These are phyloP conservation scores for Alternaria dauci DNA, from an alignment of 2,329 filamentous ascomycete genomes.

Conservation along the genomic window DNA sequence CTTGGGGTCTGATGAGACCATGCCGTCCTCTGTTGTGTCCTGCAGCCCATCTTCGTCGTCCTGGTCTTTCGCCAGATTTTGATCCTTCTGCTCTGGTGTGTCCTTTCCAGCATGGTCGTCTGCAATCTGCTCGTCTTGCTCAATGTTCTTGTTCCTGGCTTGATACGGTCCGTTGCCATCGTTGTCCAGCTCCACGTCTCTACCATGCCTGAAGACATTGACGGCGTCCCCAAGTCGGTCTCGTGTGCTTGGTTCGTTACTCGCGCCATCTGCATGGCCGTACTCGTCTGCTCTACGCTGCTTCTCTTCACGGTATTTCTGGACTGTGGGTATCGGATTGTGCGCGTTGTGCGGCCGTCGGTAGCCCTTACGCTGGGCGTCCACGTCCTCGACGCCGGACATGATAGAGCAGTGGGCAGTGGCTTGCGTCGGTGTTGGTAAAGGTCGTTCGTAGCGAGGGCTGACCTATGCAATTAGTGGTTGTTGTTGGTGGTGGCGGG, in stretches of 20 bases:
- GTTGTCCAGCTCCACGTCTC: slow-evolving; percentile 32
- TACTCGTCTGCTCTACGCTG: slow-evolving; percentile 51
- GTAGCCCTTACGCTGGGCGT: slow-evolving; percentile 48
- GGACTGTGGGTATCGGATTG: slow-evolving; percentile 58
- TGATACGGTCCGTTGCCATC: slow-evolving; percentile 44
- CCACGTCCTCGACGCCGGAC: slow-evolving; percentile 56
- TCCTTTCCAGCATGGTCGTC: slow-evolving; percentile 45
- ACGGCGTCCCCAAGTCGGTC: slow-evolving; percentile 50
- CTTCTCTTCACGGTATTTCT: slow-evolving; percentile 58
- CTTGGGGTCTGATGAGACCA: slow-evolving; percentile 53
- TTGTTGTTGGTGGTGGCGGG: neutral
- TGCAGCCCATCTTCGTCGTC: slow-evolving; percentile 33
- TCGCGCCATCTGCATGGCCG: slow-evolving; percentile 29
- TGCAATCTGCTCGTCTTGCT: slow-evolving; percentile 38
- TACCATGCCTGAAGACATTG: slow-evolving; percentile 44
- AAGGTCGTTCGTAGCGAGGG: slow-evolving; percentile 7
- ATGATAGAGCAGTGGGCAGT: slow-evolving; percentile 28
- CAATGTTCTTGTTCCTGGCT: slow-evolving; percentile 49
- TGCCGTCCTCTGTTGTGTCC: slow-evolving; percentile 57
- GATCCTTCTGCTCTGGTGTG: slow-evolving; percentile 21
- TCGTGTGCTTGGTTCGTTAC: slow-evolving; percentile 43
- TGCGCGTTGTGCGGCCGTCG: slow-evolving; percentile 55
- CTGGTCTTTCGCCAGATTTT: slow-evolving; percentile 28
- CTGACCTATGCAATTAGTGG: neutral
- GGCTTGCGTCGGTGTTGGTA: neutral